Base-by-base conservation (phyloP, 352 stramenopile species). In the Pythium brachiatum region DNA sequence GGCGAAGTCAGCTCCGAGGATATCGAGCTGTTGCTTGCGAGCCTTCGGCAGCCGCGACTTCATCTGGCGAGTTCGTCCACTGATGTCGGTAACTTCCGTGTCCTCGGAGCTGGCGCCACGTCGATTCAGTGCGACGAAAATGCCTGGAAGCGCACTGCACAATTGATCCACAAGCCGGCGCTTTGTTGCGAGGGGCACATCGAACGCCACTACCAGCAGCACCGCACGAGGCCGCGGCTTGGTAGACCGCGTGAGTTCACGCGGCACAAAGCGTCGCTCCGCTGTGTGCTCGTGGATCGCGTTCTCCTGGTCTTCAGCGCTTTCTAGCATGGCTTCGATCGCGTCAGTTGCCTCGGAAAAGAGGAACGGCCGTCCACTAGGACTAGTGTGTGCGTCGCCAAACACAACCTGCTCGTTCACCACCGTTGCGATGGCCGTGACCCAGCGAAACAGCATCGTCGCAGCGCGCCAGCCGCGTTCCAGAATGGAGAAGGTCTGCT, bases 111-210 rank as follows among this genome's bases (percentile, higher is more conserved):
- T 29, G 3, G 12, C 29, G n/a, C 18, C 7, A 27, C 66, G 62
- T 20, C 71, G 81, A 27, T 87, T 87, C 32, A 96, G 69, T 20
- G 77, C 65, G 32, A 92, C 57, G 47, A 96, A 96, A 7, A 88
- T 64, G 2, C 88, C 88, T 5, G 86, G 88, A 13, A 96, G 78
- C 32, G 70, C 51, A 0, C 27, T 31, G 20, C 81, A 63, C 0
- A 94, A 36, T 3, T 78, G 68, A 0, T 74, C 53, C 6, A 90
- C 36, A 25, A 96, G 72, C 1, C 38, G 3, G 7, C 29, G 9
- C 34, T 72, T 75, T 9, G 84, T 68, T 3, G 66, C 53, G 12
- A 26, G n/a, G 11, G 88, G 88, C 3, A 95, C 58, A 44, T 95
- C 88, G n/a, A 75, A 72, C 0, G 78, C 74, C 4, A 95, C 57